phyloP scores from a whole-genome alignment of 208 protist genomes.

The Wallacemonas sp. region DNA sequence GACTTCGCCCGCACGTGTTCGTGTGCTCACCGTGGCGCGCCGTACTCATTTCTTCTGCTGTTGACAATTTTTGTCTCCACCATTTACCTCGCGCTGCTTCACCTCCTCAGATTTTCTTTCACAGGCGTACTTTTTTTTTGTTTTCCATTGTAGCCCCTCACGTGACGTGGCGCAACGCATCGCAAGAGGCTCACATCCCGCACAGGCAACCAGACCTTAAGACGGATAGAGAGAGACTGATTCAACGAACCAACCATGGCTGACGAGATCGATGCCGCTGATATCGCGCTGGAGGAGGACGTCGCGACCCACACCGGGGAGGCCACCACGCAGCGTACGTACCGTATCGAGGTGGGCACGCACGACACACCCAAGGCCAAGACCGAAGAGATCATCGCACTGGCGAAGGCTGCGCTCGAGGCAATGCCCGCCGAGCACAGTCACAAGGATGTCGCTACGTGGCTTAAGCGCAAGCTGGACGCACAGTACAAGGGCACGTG shows the following conservation, averaged over 20 bases:
- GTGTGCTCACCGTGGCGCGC: too few species aligned
- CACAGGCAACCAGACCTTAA: too few species aligned
- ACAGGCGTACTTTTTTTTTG: neutral
- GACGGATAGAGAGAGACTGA: too few species aligned
- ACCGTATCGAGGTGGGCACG: constrained; percentile 38
- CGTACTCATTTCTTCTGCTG: too few species aligned
- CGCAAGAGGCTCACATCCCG: too few species aligned
- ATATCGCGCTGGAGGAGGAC: constrained; percentile 38
- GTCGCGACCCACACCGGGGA: constrained; percentile 8
- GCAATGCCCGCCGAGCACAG: constrained; percentile 26
- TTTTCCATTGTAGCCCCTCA: neutral
- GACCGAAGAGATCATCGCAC: constrained; percentile 68
- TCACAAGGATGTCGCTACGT: constrained; percentile 73
- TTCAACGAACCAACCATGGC: constrained; percentile 21
- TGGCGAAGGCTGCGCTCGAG: constrained; percentile 59
- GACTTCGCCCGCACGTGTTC: too few species aligned
- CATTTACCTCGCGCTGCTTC: too few species aligned
- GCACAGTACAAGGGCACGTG: constrained; percentile 62
- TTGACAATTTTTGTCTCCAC: too few species aligned
- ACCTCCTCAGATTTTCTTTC: too few species aligned
- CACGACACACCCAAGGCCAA: constrained; percentile 55
- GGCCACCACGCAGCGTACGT: constrained; percentile 24
- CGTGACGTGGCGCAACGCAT: too few species aligned
- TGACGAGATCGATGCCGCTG: constrained; percentile 56
- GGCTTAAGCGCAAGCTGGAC: constrained; percentile 74